Base-by-base conservation (phyloP, 2,329 filamentous ascomycete species). In the Chaetothyriales sp. region DNA sequence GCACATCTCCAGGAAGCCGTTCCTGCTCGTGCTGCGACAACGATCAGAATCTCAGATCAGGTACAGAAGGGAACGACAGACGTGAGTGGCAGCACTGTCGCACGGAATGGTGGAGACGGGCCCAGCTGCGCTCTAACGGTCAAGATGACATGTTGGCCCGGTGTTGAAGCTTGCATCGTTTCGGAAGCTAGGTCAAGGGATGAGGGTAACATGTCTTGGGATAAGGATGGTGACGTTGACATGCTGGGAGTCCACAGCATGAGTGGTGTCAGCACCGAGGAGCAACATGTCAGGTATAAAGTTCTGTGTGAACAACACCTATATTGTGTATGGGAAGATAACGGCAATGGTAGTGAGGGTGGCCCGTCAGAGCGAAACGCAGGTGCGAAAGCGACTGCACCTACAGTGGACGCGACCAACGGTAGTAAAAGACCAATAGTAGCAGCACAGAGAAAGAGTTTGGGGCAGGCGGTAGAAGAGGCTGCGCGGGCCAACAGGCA, bases 71-170 rank as follows among this genome's bases (percentile, higher is more conserved):
- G 58, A 10, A 56, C 43, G 15, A 43, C 29, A 18, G 50, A 47
- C 29, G 18, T 33, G 4, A 22, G 28, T 13, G 40, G 43, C 2
- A 46, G 51, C 9, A 25, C 46, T 8, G 20, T 47, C 8, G 22
- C 25, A 40, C 54, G 52, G 22, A 52, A 55, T 37, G 55, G 52
- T 47, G 49, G 58, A 9, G 58, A 58, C 43, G 49, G 46, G 10
- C 10, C 44, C 1, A 40, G 47, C 19, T 37, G 49, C 37, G 50
- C 18, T 15, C 37, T 54, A 18, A 22, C 47, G 6, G 49, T 60
- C 47, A 56, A 54, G 47, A 60, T 60, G 58, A 58, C 52, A 4
- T 60, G 58, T 46, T 60, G 57, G 52, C 50, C 50, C 10, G 37
- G 54, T 29, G 50, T 60, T 46, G 56, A 60, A 50, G 58, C 56